A percentile compares a stretch with the other conserved stretches of the same genome.
phyloP scores from a whole-genome alignment of 768 basidiomycete genomes.

The Termitomyces heimii region DNA sequence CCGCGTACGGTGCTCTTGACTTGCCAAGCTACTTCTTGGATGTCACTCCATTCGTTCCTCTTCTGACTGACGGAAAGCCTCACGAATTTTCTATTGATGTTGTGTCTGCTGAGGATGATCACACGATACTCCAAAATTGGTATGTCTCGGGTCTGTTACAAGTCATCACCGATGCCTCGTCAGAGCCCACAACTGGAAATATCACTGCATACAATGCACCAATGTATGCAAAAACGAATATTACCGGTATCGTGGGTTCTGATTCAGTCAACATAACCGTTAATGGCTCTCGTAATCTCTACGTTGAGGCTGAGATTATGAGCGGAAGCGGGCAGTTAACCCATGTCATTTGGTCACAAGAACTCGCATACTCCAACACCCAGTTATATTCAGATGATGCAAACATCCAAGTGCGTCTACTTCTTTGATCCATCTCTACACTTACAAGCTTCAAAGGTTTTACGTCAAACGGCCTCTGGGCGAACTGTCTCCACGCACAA shows the following conservation, averaged over 20 bases:
- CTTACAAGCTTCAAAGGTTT: conserved; percentile 22
- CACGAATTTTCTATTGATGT: conserved; percentile 74
- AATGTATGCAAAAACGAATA: conserved; percentile 48
- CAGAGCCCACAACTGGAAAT: conserved; percentile 57
- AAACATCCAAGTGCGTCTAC: conserved; percentile 26
- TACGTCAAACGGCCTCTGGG: conserved; percentile 35
- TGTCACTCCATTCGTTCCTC: conserved; percentile 69
- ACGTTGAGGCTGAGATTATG: conserved; percentile 56
- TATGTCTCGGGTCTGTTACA: conserved; percentile 69
- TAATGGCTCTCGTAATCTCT: conserved; percentile 47
- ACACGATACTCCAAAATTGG: conserved; percentile 71
- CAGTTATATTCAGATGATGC: conserved; percentile 55
- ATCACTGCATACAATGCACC: conserved; percentile 55
- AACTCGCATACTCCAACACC: conserved; percentile 51
- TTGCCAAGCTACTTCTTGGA: conserved; percentile 76
- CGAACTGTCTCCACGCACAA: conserved; percentile 34
- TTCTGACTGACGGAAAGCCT: conserved; percentile 59
- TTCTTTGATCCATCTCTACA: not conserved
- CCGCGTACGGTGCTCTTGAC: conserved; percentile 72
- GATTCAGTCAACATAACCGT: conserved; percentile 60
- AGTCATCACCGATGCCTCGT: conserved; percentile 60
- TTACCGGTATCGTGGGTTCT: conserved; percentile 33
- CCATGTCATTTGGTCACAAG: conserved; percentile 56
- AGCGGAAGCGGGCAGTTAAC: conserved; percentile 55
- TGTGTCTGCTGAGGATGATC: conserved; percentile 59